phyloP scores from a whole-genome alignment of 768 basidiomycete genomes.

The Serpula lacrymans region DNA sequence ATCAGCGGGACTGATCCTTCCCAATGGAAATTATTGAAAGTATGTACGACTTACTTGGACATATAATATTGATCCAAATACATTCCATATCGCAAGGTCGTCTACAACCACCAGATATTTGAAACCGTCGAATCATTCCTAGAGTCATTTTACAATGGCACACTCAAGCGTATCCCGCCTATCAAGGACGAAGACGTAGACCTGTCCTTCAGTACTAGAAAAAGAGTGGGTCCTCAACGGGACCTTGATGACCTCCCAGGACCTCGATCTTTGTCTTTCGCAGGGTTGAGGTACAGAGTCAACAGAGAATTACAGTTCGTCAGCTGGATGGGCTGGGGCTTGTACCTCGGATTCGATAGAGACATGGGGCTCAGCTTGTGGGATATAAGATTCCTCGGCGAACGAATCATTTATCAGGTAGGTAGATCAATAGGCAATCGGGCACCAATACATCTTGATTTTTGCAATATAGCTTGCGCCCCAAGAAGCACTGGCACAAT shows the following conservation, averaged over 20 bases:
- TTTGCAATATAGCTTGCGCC: slow-evolving; percentile 44
- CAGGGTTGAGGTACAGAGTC: slow-evolving; percentile 55
- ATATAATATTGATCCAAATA: slow-evolving; percentile 1
- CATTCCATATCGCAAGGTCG: slow-evolving; percentile 30
- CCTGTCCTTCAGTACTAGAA: slow-evolving; percentile 45
- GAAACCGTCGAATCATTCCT: slow-evolving; percentile 44
- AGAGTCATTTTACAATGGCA: slow-evolving; percentile 50
- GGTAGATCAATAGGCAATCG: not conserved
- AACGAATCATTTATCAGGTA: slow-evolving; percentile 62
- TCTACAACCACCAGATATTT: slow-evolving; percentile 62
- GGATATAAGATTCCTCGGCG: slow-evolving; percentile 55
- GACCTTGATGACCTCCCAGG: slow-evolving; percentile 67
- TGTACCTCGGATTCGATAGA: slow-evolving; percentile 60
- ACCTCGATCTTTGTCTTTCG: slow-evolving; percentile 59
- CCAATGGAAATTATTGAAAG: slow-evolving; percentile 52
- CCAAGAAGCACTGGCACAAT: slow-evolving; percentile 62
- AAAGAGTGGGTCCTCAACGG: slow-evolving; percentile 35
- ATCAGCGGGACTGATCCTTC: slow-evolving; percentile 48
- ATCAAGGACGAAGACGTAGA: slow-evolving; percentile 29
- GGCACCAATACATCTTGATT: not conserved
- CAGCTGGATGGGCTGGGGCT: slow-evolving; percentile 67
- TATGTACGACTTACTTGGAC: slow-evolving; percentile 9
- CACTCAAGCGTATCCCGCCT: slow-evolving; percentile 39
- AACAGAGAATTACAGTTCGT: slow-evolving; percentile 49
- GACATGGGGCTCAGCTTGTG: slow-evolving; percentile 66